phyloP scores from a whole-genome alignment of 2,329 filamentous ascomycete species.

The Aureobasidium subglaciale region DNA sequence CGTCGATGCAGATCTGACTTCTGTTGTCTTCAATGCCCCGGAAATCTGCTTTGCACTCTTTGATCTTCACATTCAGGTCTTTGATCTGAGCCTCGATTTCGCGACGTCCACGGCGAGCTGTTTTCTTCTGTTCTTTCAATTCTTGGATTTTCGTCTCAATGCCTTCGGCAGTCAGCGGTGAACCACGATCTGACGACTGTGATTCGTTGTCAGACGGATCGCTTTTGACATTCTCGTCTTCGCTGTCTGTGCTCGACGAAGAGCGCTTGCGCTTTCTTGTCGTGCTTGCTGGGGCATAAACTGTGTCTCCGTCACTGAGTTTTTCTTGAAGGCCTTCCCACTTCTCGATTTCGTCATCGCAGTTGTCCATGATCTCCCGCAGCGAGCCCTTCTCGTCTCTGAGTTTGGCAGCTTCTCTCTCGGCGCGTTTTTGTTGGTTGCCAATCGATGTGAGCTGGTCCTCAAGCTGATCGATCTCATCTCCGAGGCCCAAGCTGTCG shows the following conservation, averaged over 20 bases:
- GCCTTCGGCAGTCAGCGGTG: constrained; percentile 33
- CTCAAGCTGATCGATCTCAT: constrained; percentile 24
- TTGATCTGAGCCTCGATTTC: constrained; percentile 28
- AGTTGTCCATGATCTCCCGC: constrained; percentile 25
- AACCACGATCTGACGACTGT: neutral
- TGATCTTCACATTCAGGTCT: constrained; percentile 25
- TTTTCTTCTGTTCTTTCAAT: constrained; percentile 37
- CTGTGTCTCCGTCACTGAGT: constrained; percentile 35
- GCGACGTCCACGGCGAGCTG: constrained; percentile 20
- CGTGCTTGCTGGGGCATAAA: constrained; percentile 33
- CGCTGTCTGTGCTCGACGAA: constrained; percentile 24
- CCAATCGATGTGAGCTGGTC: constrained; percentile 24
- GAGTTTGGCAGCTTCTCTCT: constrained; percentile 23
- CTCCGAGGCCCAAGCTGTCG: constrained; percentile 32
- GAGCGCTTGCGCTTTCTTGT: constrained; percentile 40
- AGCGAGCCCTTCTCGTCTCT: constrained; percentile 27
- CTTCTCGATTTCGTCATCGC: constrained; percentile 37
- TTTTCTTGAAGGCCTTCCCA: constrained; percentile 38
- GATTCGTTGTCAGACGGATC: constrained; percentile 23
- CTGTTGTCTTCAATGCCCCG: constrained; percentile 29
- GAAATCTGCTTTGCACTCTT: constrained; percentile 25
- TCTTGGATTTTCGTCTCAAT: constrained; percentile 40
- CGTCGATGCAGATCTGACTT: constrained; percentile 43
- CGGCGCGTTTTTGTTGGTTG: constrained; percentile 18
- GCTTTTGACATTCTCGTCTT: constrained; percentile 22